phyloP scores from a whole-genome alignment of 2,329 filamentous ascomycete species.

The Penicillium sp. region DNA sequence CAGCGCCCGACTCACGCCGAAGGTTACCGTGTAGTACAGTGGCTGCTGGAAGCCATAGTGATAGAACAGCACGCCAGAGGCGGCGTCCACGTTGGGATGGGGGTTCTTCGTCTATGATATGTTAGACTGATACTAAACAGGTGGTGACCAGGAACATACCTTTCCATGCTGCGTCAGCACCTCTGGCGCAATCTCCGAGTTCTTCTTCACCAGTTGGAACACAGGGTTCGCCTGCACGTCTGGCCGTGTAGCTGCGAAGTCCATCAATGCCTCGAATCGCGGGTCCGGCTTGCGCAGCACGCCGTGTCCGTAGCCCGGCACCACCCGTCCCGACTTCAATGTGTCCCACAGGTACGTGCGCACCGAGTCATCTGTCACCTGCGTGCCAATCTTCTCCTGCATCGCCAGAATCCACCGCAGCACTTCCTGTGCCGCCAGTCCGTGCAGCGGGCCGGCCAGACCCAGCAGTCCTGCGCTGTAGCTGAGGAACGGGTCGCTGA shows the following conservation, averaged over 20 bases:
- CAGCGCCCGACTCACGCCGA: too few species aligned
- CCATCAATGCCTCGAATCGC: constrained; percentile 91
- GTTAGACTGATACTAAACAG: constrained; percentile 4
- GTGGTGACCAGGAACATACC: too few species aligned
- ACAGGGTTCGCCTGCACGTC: constrained; percentile 81
- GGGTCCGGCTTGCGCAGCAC: constrained; percentile 95
- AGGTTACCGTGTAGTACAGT: too few species aligned
- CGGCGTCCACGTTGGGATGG: constrained; percentile 91
- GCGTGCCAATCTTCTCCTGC: constrained; percentile 73
- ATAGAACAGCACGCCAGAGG: constrained; percentile 88
- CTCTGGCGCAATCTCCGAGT: constrained; percentile 78
- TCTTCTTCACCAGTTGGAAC: constrained; percentile 88
- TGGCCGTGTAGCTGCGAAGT: constrained; percentile 76
- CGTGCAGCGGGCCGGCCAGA: constrained; percentile 85
- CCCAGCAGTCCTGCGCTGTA: constrained; percentile 94
- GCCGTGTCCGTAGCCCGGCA: constrained; percentile 90
- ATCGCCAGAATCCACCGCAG: constrained; percentile 94
- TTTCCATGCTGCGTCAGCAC: constrained; percentile 94
- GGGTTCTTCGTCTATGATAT: constrained; percentile 71
- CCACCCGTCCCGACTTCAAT: constrained; percentile 84
- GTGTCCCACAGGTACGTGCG: constrained; percentile 85
- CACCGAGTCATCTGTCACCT: constrained; percentile 72
- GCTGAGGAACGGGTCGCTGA: constrained; percentile 89
- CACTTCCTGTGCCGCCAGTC: constrained; percentile 91
- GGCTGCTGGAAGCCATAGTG: too few species aligned